A percentile compares a stretch with the other conserved stretches of the same genome.
phyloP scores from a whole-genome alignment of 140 eudicot species.

The Oenanthe javanica region DNA sequence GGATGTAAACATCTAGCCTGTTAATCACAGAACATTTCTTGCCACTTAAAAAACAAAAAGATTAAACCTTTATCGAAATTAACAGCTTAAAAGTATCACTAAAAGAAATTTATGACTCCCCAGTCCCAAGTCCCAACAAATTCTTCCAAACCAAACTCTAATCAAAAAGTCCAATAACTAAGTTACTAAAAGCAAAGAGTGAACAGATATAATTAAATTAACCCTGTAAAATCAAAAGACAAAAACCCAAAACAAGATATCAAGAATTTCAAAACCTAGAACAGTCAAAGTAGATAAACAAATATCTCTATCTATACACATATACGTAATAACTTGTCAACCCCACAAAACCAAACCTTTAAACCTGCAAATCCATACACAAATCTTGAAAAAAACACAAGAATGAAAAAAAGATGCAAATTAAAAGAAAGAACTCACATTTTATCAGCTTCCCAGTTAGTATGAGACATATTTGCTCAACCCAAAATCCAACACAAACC shows the following conservation, averaged over 20 bases:
- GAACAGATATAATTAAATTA: not conserved
- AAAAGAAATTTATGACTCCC: too few species aligned
- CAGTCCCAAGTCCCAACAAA: not conserved
- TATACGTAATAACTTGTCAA: too few species aligned
- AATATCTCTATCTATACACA: not conserved
- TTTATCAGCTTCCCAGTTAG: constrained; percentile 85
- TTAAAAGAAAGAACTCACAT: constrained; percentile 29
- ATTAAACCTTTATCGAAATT: not conserved
- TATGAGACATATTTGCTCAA: constrained; percentile 53
- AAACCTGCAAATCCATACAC: not conserved
- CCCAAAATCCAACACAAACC: not conserved
- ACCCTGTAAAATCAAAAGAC: too few species aligned
- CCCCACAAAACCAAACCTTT: too few species aligned
- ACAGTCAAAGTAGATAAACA: not conserved
- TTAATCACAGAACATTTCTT: not conserved
- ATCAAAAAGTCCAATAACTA: not conserved
- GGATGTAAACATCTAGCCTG: constrained; percentile 65
- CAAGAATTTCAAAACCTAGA: not conserved
- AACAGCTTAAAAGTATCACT: not conserved
- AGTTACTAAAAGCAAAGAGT: not conserved
- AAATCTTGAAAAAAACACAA: not conserved
- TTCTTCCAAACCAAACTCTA: not conserved
- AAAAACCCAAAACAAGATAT: too few species aligned
- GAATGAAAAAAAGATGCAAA: not conserved
- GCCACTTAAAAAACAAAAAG: not conserved